phyloP scores from a whole-genome alignment of 164 flowering plant genomes.

The Liriodendron chinense region DNA sequence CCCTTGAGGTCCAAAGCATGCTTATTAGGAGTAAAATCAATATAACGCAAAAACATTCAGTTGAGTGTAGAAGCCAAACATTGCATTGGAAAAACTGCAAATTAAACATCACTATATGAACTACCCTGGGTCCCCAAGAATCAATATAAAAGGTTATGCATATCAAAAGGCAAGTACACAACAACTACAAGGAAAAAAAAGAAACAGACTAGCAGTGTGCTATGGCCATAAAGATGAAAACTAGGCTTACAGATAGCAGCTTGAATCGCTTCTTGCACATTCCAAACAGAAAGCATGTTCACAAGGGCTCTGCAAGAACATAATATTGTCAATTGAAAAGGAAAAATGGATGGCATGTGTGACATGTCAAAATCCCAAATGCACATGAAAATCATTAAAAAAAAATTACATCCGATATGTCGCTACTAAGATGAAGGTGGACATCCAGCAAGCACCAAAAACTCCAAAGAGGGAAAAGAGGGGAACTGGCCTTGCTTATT shows the following conservation, averaged over 20 bases:
- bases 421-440: not conserved
- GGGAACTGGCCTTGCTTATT: not conserved
- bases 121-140: not conserved
- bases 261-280: conserved; percentile 94
- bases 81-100: not conserved
- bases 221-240: not conserved
- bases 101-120: not conserved
- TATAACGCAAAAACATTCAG: no score
- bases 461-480: not conserved
- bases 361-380: not conserved
- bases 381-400: not conserved
- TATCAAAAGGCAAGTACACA: not conserved
- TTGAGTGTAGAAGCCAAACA: not conserved
- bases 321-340: not conserved
- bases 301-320: conserved; percentile 77
- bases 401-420: not conserved
- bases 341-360: no score
- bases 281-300: conserved; percentile 95
- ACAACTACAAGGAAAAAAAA: not conserved
- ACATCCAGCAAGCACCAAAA: no score
- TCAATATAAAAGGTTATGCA: not conserved
- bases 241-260: conserved; percentile 86
- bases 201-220: not conserved
- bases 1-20: no score
- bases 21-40: no score